Evolutionary conservation across 1,284 basidiomycete genomes (phyloP), one percentile per base, ranked within the genome.

Genomic region (Cutaneotrichosporon sp.): DNA sequence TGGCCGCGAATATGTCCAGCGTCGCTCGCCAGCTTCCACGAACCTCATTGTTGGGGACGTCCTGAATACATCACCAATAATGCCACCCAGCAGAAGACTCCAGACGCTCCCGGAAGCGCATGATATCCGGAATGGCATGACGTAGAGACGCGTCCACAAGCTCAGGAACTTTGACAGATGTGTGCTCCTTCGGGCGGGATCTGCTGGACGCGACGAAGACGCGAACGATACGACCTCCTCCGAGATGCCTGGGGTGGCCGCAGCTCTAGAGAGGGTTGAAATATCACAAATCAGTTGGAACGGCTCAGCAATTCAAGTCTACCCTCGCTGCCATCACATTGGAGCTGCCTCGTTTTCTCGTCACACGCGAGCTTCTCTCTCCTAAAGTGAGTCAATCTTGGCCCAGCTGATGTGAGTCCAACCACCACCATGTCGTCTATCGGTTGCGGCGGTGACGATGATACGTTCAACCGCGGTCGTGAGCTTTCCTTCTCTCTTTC

Each of bases 401-500:
- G 9, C 4, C n/a, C 22, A 13, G 21, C 49, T 22, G 14, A 9
- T 21, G 21, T 51, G 21, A 22, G 21, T 10, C 49, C 30, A 21
- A 21, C 22, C 26, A 50, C n/a, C 52, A 21, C 18, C n/a, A 59
- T 59, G 58, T 50, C 58, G 11, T 50, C 58, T n/a, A 59, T 59
- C 34, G 47, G 58, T 6, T 59, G 58, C 34, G 47, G 47, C 26
- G 58, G 58, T 14, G 40, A 59, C 31, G 21, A 34, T n/a, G 34
- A 59, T 34, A 51, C 40, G 5, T 59, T 59, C 47, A 59, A 59
- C 22, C 49, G 58, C 32, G 58, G 58, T 2, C 58, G 58, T 59
- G 32, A 51, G 58, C 22, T 22, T 5, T 3, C 4, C 9, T 11
- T 6, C 31, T 7, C 8, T 26, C 13, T 3, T 14, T 13, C n/a